These are phyloP conservation scores for Cyanidioschyzon merolae DNA, from an alignment of 23 red algal species.

Conservation along the genomic window DNA sequence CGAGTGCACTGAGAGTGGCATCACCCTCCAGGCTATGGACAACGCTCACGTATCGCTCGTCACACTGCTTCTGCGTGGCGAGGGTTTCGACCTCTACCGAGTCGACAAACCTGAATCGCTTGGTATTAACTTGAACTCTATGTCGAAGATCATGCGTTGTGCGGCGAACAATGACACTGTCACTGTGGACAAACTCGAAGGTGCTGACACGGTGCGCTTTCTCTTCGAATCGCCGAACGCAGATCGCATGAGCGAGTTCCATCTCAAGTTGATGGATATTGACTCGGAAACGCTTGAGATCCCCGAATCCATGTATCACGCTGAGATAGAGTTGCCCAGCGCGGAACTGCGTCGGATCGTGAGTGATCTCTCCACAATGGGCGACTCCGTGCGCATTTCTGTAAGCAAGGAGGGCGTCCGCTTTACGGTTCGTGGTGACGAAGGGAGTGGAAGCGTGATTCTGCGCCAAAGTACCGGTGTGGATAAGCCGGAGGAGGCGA, in stretches of 20 bases:
- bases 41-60: slow-evolving; percentile 67
- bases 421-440: slow-evolving; percentile 72
- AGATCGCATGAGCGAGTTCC: slow-evolving; percentile 80
- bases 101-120: slow-evolving; percentile 62
- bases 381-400: slow-evolving; percentile 65
- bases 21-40: slow-evolving; percentile 79
- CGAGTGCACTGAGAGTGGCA: slow-evolving; percentile 71
- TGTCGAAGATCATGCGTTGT: slow-evolving; percentile 82
- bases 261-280: slow-evolving; percentile 96
- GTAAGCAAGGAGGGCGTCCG: slow-evolving; percentile 67
- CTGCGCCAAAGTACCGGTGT: slow-evolving; percentile 54
- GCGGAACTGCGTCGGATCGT: slow-evolving; percentile 71
- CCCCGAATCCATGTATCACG: slow-evolving; percentile 62
- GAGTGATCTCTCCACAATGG: slow-evolving; percentile 68
- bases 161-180: slow-evolving; percentile 76
- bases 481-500: slow-evolving; percentile 48
- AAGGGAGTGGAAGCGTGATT: slow-evolving; percentile 57
- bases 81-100: slow-evolving; percentile 77
- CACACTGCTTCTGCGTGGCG: slow-evolving; percentile 57
- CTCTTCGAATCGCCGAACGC: slow-evolving; percentile 62
- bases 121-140: slow-evolving; percentile 67
- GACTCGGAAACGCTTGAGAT: slow-evolving; percentile 79
- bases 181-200: slow-evolving; percentile 61
- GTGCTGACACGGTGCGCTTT: slow-evolving; percentile 64
- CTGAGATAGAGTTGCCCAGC: slow-evolving; percentile 70